phyloP scores from a whole-genome alignment of 495 filamentous ascomycete genomes.

The Annulohypoxylon maeteangense region DNA sequence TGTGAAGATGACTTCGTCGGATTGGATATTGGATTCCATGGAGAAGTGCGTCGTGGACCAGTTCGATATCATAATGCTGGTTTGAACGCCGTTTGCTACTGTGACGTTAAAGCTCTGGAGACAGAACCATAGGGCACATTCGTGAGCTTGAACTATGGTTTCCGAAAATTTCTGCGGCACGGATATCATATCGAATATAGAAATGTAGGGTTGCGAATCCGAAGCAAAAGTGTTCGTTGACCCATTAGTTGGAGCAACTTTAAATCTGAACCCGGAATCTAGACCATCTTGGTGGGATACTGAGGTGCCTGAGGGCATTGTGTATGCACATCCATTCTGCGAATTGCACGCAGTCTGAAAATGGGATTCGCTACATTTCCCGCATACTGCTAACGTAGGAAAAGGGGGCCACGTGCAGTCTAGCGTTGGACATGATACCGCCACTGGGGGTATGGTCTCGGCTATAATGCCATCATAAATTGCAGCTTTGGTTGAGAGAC shows the following conservation, averaged over 20 bases:
- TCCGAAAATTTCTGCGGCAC: conserved; percentile 22
- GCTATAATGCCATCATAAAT: conserved; percentile 54
- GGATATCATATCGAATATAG: conserved; percentile 51
- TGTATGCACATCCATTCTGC: conserved; percentile 45
- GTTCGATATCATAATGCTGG: conserved; percentile 35
- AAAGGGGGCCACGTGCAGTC: conserved; percentile 53
- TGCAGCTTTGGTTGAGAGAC: conserved; percentile 51
- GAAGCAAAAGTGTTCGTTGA: conserved; percentile 19
- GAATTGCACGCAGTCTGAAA: conserved; percentile 35
- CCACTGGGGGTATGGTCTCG: conserved; percentile 31
- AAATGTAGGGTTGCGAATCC: conserved; percentile 44
- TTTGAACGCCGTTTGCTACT: conserved; percentile 42
- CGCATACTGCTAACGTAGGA: conserved; percentile 51
- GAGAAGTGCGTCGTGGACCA: conserved; percentile 46
- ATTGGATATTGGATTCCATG: conserved; percentile 22
- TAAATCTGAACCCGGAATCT: conserved; percentile 42
- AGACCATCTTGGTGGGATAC: conserved; percentile 21
- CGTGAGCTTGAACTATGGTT: conserved; percentile 20
- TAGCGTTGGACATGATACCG: conserved; percentile 44
- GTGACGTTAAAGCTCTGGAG: conserved; percentile 46
- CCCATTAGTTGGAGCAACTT: conserved; percentile 46
- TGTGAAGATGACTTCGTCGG: conserved; percentile 46
- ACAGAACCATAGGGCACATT: conserved; percentile 55
- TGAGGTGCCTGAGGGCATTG: conserved; percentile 45
- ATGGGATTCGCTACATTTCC: conserved; percentile 39